A percentile compares a stretch with the other conserved stretches of the same genome.
phyloP scores from a whole-genome alignment of 2,329 filamentous ascomycete genomes.

The Penicillium sclerotiorum region DNA sequence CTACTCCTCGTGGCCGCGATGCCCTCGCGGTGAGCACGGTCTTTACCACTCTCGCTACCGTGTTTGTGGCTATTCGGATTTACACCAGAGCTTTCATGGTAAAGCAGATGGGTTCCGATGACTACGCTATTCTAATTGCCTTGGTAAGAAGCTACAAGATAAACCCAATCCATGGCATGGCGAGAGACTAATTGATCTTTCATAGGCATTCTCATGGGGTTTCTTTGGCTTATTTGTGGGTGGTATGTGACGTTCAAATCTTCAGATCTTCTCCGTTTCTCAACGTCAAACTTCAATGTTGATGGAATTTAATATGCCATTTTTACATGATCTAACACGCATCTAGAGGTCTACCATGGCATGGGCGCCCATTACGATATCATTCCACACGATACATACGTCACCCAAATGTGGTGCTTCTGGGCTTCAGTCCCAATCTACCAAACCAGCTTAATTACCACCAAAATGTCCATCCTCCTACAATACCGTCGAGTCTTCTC shows the following conservation, averaged over 20 bases:
- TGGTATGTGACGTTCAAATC: conserved; percentile 21
- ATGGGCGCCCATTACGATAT: conserved; percentile 29
- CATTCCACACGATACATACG: conserved; percentile 23
- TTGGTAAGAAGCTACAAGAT: conserved; percentile 25
- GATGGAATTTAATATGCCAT: too few species aligned
- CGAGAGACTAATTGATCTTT: neutral
- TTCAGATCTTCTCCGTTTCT: too few species aligned
- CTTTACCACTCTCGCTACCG: conserved; percentile 34
- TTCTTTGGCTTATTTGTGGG: conserved; percentile 35
- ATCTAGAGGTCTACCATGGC: conserved; percentile 31
- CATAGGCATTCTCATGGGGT: conserved; percentile 30
- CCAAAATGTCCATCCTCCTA: conserved; percentile 40
- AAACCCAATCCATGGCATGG: neutral
- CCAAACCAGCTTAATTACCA: conserved; percentile 35
- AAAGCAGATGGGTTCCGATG: conserved; percentile 39
- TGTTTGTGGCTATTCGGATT: conserved; percentile 42
- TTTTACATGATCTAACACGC: conserved; percentile 8
- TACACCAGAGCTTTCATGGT: conserved; percentile 41
- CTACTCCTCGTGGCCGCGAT: conserved; percentile 27
- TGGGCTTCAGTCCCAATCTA: conserved; percentile 39
- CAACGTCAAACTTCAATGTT: too few species aligned
- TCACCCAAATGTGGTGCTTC: conserved; percentile 34
- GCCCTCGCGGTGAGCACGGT: conserved; percentile 33
- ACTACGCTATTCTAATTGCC: conserved; percentile 42
- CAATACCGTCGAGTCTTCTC: conserved; percentile 41